Evolutionary conservation across 305 asterid species (phyloP), one percentile per base, ranked within the genome.

Genomic region (Striga hermonthica): DNA sequence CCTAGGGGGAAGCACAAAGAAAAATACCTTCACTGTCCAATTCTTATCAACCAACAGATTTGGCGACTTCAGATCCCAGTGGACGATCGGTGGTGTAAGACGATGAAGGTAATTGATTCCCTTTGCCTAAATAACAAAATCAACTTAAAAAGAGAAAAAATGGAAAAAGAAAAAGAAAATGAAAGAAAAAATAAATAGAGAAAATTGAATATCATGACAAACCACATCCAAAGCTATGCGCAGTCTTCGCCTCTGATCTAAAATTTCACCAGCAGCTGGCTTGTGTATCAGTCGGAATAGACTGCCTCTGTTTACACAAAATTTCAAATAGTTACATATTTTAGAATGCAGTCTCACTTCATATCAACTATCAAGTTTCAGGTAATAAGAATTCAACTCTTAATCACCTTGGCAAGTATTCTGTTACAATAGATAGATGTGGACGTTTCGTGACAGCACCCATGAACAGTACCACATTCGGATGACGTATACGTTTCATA

Each of bases 181-280:
- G 11, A 52, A 52, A 5, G 14, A 13, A 9, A 11, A 9, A 0
- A 5, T 9, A 9, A 9, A 5, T 9, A 45, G 13, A 31, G 49
- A 13, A 56, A 10, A 15, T 53, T 35, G 64, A 62, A 39, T 62
- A 63, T 36, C 12, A 57, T 41, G 57, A 79, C 96, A 41, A 72
- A 93, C 97, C 97, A 93, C 97, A 57, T 89, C 96, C 53, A 88
- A 74, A 73, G 95, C 98, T 88, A 93, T 93, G 64, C 99, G 88
- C 35, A 93, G 47, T 48, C 90, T 83, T 68, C 95, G 62, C 72
- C 93, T 86, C 78, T 77, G 84, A 74, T 90, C 94, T 67, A 88
- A 54, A 16, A 75, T 71, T 68, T 88, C 95, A 45, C 95, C 90
- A 9, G 94, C 82, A 60, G 96, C 84, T 61, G 96, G 95, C 70